Conservation (phyloP, 2,329 filamentous ascomycete genomes). For the Polytolypa hystricis region DNA sequence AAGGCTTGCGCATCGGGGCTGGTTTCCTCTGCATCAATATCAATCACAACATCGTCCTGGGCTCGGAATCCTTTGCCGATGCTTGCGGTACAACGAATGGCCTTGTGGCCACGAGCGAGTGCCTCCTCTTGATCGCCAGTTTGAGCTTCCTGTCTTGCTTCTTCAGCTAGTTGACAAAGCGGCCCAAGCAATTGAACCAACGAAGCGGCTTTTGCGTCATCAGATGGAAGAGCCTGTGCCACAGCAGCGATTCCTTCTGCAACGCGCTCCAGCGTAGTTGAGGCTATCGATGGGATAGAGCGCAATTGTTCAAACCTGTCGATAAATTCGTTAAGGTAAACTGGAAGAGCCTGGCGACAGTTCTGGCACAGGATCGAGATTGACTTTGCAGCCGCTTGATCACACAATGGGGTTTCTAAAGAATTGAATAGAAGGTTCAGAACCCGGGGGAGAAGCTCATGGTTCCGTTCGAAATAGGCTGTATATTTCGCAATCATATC, state of each 20-base stretch:
- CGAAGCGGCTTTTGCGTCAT: conserved; percentile 29
- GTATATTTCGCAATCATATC: conserved; percentile 35
- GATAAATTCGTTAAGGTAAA: conserved; percentile 33
- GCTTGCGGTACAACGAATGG: conserved; percentile 30
- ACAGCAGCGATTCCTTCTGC: conserved; percentile 35
- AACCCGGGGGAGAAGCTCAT: conserved; percentile 28
- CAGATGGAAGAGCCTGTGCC: conserved; percentile 29
- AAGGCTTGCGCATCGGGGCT: conserved; percentile 25
- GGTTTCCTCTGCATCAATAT: conserved; percentile 17
- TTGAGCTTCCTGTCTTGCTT: conserved; percentile 22
- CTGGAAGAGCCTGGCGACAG: conserved; percentile 29
- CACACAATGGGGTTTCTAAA: conserved; percentile 30
- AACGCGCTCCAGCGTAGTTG: conserved; percentile 31
- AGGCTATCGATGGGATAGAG: conserved; percentile 25
- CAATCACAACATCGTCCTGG: conserved; percentile 26
- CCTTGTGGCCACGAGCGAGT: conserved; percentile 23
- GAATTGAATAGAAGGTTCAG: conserved; percentile 36
- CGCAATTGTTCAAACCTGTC: conserved; percentile 30
- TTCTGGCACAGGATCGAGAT: conserved; percentile 35
- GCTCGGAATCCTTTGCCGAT: conserved; percentile 30
- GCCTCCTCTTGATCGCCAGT: conserved; percentile 24
- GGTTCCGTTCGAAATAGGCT: conserved; percentile 34
- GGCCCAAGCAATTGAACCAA: conserved; percentile 28
- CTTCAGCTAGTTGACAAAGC: conserved; percentile 25
- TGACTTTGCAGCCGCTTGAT: conserved; percentile 32